These are phyloP conservation scores for Boletus pseudopeckii DNA, from an alignment of 768 basidiomycete species.

Conservation along the genomic window DNA sequence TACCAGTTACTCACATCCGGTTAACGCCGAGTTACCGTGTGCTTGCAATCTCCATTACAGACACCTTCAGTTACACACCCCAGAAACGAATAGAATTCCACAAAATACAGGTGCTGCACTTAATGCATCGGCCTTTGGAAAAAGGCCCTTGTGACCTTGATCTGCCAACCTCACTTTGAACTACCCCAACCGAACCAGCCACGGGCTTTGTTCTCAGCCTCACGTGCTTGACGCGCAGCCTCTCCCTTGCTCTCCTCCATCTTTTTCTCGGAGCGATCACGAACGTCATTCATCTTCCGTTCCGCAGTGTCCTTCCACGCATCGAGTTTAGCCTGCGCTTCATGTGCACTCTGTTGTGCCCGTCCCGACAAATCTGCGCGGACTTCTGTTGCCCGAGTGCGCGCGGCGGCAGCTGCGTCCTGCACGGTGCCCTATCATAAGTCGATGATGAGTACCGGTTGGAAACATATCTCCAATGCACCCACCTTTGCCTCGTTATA, in stretches of 20 bases:
- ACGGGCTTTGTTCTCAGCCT: constrained; percentile 27
- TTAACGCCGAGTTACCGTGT: background rate
- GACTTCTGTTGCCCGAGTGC: constrained; percentile 19
- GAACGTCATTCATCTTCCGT: constrained; percentile 22
- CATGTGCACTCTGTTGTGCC: constrained; percentile 25
- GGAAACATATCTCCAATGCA: background rate
- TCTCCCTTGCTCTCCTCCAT: constrained; percentile 31
- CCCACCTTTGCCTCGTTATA: constrained; percentile 36
- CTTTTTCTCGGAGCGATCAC: constrained; percentile 25
- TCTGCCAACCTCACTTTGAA: constrained; percentile 20
- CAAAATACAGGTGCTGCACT: background rate
- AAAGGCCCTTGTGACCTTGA: background rate
- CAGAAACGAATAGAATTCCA: background rate
- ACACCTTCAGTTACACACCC: too few relatives aligned
- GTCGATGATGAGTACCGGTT: background rate
- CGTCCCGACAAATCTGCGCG: constrained; percentile 25
- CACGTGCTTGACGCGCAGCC: constrained; percentile 18
- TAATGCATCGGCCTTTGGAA: background rate
- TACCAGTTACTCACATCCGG: background rate
- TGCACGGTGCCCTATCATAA: constrained; percentile 22
- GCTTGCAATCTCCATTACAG: background rate
- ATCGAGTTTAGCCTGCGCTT: constrained; percentile 22
- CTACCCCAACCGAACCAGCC: constrained; percentile 41
- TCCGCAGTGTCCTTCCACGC: constrained; percentile 27
- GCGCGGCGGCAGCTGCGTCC: constrained; percentile 10